Evolutionary conservation across 139 green algal genomes (phyloP).

Genomic region (Chlamydomonas asymmetrica): DNA sequence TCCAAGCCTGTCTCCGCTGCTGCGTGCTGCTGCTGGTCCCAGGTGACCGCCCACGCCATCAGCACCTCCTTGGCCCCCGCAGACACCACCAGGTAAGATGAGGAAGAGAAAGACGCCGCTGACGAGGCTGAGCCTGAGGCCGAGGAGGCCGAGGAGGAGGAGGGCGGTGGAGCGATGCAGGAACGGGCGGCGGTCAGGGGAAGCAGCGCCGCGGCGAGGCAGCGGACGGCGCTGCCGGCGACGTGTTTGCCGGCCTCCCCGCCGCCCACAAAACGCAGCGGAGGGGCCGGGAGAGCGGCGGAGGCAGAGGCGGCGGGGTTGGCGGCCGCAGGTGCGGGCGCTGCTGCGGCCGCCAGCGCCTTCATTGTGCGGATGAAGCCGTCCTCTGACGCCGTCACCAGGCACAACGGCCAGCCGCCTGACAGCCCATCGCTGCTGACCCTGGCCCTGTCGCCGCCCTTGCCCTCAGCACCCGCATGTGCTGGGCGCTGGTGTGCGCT

Average conservation of each 20-base stretch:
- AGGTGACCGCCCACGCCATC: conserved; percentile 18
- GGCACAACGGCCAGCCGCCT: not conserved
- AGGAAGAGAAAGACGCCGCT: too few relatives aligned
- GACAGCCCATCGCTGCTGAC: too few relatives aligned
- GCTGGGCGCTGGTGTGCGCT: too few relatives aligned
- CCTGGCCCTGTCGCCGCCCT: too few relatives aligned
- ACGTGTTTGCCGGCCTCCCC: conserved; percentile 16
- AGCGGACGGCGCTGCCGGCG: conserved; percentile 17
- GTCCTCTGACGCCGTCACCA: conserved; percentile 18
- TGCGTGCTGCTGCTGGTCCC: not conserved
- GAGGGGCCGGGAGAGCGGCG: too few relatives aligned
- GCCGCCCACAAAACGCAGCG: not conserved
- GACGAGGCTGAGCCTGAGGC: too few relatives aligned
- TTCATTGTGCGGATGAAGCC: conserved; percentile 14
- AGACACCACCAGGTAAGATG: conserved; percentile 24
- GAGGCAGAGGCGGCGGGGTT: not conserved
- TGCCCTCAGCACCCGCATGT: too few relatives aligned
- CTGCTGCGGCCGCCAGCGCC: not conserved
- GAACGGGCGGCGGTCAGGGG: not conserved
- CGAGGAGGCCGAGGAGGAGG: not conserved
- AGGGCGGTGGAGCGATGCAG: not conserved
- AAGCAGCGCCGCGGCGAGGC: conserved; percentile 3
- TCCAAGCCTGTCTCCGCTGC: not conserved
- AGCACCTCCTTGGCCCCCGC: conserved; percentile 26
- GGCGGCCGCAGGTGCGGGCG: not conserved